phyloP scores from a whole-genome alignment of 257 asterid species.

The Eustoma russellianum region DNA sequence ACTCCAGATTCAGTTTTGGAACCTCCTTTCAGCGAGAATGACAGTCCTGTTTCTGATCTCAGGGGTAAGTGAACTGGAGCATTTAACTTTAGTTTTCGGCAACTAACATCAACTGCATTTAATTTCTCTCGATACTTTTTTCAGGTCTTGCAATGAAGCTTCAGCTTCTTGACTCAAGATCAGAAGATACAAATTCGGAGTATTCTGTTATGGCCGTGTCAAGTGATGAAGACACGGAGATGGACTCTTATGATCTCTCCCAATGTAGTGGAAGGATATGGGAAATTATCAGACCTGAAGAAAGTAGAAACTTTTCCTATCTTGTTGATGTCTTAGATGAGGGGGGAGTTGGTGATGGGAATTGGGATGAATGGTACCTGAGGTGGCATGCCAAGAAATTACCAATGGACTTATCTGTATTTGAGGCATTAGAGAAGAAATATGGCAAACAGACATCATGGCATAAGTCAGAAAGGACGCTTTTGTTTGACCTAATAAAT shows the following conservation, averaged over 20 bases:
- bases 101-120: slow-evolving; percentile 1
- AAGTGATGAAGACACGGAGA: slow-evolving; percentile 42
- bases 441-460: slow-evolving; percentile 59
- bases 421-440: slow-evolving; percentile 53
- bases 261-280: slow-evolving; percentile 20
- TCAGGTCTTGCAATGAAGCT: slow-evolving; percentile 43
- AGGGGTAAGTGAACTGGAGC: slow-evolving; percentile 15
- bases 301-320: slow-evolving; percentile 61
- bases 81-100: not conserved
- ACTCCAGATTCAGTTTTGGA: slow-evolving; percentile 70
- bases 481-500: slow-evolving; percentile 58
- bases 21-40: slow-evolving; percentile 24
- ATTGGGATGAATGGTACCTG: slow-evolving; percentile 26
- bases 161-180: slow-evolving; percentile 30
- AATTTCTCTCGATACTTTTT: slow-evolving; percentile 1
- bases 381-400: slow-evolving; percentile 35
- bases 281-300: slow-evolving; percentile 30
- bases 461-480: slow-evolving; percentile 48
- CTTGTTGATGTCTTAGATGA: slow-evolving; percentile 65
- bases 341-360: slow-evolving; percentile 26
- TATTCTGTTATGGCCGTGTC: slow-evolving; percentile 53
- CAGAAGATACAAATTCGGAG: slow-evolving; percentile 47
- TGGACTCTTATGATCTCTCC: slow-evolving; percentile 17
- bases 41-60: slow-evolving; percentile 21
- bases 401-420: slow-evolving; percentile 43